These are phyloP conservation scores for Penicillium sp. DNA, from an alignment of 2,329 filamentous ascomycete species.

Conservation along the genomic window DNA sequence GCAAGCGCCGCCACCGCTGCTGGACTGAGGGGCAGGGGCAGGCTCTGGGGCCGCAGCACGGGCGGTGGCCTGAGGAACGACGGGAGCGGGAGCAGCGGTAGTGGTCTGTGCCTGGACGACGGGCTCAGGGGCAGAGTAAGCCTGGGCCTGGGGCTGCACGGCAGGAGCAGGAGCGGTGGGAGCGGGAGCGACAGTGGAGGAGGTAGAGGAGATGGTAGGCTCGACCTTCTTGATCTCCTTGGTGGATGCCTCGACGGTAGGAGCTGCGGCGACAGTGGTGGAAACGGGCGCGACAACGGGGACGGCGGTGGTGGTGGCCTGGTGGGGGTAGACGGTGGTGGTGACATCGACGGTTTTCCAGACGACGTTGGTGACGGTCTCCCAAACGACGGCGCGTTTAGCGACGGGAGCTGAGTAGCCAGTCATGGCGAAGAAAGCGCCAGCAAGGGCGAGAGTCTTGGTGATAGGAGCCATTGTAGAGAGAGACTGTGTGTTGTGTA, in stretches of 20 bases:
- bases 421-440: slow-evolving; percentile 35
- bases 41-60: slow-evolving; percentile 10
- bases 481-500: slow-evolving; percentile 6
- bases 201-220: slow-evolving; percentile 13
- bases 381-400: slow-evolving; percentile 47
- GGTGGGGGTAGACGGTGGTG: slow-evolving; percentile 45
- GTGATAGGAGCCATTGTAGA: slow-evolving; percentile 36
- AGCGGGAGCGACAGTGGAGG: slow-evolving; percentile 6
- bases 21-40: slow-evolving; percentile 1
- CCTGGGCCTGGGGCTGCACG: slow-evolving; percentile 1
- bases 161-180: slow-evolving; percentile 5
- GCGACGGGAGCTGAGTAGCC: slow-evolving; percentile 32
- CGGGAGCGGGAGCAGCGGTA: slow-evolving; percentile 12
- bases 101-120: slow-evolving; percentile 3
- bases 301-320: slow-evolving; percentile 22
- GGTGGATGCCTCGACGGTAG: slow-evolving; percentile 1
- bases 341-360: slow-evolving; percentile 50
- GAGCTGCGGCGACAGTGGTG: slow-evolving; percentile 10
- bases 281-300: slow-evolving; percentile 22
- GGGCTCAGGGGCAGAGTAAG: slow-evolving; percentile 10
- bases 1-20: slow-evolving; percentile 26
- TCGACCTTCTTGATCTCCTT: slow-evolving; percentile 1
- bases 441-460: slow-evolving; percentile 37
- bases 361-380: slow-evolving; percentile 48
- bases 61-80: slow-evolving; percentile 5